These are phyloP conservation scores for Epichloe amarillans DNA, from an alignment of 2,329 filamentous ascomycete species.

Conservation along the genomic window DNA sequence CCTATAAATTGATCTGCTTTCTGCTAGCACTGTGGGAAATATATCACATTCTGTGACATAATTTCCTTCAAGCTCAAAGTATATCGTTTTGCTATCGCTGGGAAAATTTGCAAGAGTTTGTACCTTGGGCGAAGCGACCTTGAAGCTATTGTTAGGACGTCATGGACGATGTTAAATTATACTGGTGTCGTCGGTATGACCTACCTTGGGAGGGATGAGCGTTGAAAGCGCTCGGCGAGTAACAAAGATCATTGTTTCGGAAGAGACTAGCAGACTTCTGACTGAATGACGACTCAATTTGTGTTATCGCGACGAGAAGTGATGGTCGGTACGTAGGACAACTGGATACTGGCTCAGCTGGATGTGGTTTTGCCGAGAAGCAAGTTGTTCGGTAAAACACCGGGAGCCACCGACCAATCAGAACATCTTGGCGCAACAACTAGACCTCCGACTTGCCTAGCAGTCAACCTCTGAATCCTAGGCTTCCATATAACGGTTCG, in stretches of 20 bases:
- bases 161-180: conserved; percentile 6
- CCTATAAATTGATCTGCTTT: background rate
- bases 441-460: conserved; percentile 11
- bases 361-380: conserved; percentile 29
- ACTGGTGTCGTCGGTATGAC: conserved; percentile 12
- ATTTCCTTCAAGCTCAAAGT: background rate
- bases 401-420: conserved; percentile 32
- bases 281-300: conserved; percentile 15
- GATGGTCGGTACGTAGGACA: conserved; percentile 20
- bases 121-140: conserved; percentile 81
- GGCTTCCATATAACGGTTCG: conserved; percentile 10
- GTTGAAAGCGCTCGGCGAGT: conserved; percentile 87
- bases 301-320: conserved; percentile 18
- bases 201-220: conserved; percentile 97
- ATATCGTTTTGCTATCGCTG: background rate
- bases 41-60: background rate
- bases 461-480: background rate
- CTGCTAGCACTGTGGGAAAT: background rate
- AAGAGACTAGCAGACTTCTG: conserved; percentile 8
- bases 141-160: conserved; percentile 10
- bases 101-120: background rate
- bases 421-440: background rate
- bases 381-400: conserved; percentile 35
- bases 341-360: conserved; percentile 14
- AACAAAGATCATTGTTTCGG: conserved; percentile 78